Evolutionary conservation across 2,329 filamentous ascomycete genomes (phyloP).

Genomic region (Hypocreales sp.): DNA sequence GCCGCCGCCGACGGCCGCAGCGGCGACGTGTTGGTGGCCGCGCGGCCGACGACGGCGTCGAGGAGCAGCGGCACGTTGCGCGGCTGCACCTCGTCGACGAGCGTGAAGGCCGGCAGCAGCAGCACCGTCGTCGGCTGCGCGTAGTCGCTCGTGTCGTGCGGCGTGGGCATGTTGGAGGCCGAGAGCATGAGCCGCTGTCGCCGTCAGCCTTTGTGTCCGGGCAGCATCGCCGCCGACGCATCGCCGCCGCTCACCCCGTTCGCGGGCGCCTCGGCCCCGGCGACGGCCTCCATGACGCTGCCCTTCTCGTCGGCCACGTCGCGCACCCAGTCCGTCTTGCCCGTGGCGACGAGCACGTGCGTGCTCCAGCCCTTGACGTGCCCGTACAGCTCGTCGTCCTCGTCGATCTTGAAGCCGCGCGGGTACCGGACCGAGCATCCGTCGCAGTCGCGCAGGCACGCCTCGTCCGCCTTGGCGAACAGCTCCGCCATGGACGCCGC

Average conservation of each 20-base stretch:
- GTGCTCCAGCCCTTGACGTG: slow-evolving; percentile 76
- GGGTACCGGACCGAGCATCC: slow-evolving; percentile 70
- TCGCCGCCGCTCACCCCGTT: slow-evolving; percentile 46
- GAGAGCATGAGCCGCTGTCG: slow-evolving; percentile 71
- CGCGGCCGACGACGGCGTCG: slow-evolving; percentile 48
- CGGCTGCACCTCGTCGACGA: slow-evolving; percentile 74
- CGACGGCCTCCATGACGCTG: slow-evolving; percentile 67
- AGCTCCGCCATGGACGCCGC: slow-evolving; percentile 28
- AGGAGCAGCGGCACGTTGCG: slow-evolving; percentile 58
- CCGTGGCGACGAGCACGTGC: slow-evolving; percentile 85
- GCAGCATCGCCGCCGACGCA: neutral
- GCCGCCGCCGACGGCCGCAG: slow-evolving; percentile 28
- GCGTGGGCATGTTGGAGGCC: slow-evolving; percentile 79
- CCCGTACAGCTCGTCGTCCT: slow-evolving; percentile 68
- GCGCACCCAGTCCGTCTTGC: slow-evolving; percentile 86
- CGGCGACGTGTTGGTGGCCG: slow-evolving; percentile 59
- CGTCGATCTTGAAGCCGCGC: slow-evolving; percentile 54
- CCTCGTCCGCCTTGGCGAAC: slow-evolving; percentile 64
- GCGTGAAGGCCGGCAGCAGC: slow-evolving; percentile 69
- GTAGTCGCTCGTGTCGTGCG: slow-evolving; percentile 47
- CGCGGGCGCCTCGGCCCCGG: slow-evolving; percentile 36
- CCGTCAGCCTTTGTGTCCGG: neutral
- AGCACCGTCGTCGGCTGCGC: slow-evolving; percentile 61
- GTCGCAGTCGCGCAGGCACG: slow-evolving; percentile 76
- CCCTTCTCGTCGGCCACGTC: slow-evolving; percentile 81